Conservation (phyloP, 1,284 basidiomycete species). For the Sporisorium sorghi region DNA sequence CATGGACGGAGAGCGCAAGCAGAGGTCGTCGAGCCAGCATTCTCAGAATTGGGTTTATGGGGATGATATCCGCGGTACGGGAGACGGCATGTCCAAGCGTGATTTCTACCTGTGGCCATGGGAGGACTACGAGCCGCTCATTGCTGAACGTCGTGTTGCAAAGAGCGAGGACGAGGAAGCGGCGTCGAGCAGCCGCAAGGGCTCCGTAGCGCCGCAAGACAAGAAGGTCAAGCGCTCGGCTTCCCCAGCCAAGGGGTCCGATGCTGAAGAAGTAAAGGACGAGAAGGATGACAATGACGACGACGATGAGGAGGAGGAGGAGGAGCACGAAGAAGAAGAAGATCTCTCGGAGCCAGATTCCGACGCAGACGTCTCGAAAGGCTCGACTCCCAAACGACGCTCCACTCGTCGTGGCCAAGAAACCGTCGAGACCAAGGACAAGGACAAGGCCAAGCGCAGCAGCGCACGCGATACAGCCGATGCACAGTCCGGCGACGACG, state of each 20-base stretch:
- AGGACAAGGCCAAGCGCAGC: conserved; percentile 21
- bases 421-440: conserved; percentile 15
- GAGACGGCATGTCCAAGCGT: conserved; percentile 48
- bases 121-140: conserved; percentile 45
- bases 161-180: conserved; percentile 26
- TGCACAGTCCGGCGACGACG: conserved; percentile 28
- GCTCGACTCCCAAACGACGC: conserved; percentile 32
- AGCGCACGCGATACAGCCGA: conserved; percentile 34
- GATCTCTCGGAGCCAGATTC: conserved; percentile 44
- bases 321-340: conserved; percentile 13
- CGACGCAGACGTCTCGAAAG: conserved; percentile 33
- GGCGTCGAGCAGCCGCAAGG: not conserved
- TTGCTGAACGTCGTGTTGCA: conserved; percentile 39
- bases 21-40: conserved; percentile 14
- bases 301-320: conserved; percentile 4
- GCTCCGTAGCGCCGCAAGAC: conserved; percentile 5
- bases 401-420: conserved; percentile 28
- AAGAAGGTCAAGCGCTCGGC: conserved; percentile 22
- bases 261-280: conserved; percentile 12
- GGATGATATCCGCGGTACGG: conserved; percentile 38
- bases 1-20: conserved; percentile 22
- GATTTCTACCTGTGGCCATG: conserved; percentile 53
- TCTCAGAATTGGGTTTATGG: conserved; percentile 48
- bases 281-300: conserved; percentile 12
- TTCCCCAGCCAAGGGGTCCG: conserved; percentile 9